Base-by-base conservation (phyloP, 164 flowering plant species). In the Taxillus chinensis region DNA sequence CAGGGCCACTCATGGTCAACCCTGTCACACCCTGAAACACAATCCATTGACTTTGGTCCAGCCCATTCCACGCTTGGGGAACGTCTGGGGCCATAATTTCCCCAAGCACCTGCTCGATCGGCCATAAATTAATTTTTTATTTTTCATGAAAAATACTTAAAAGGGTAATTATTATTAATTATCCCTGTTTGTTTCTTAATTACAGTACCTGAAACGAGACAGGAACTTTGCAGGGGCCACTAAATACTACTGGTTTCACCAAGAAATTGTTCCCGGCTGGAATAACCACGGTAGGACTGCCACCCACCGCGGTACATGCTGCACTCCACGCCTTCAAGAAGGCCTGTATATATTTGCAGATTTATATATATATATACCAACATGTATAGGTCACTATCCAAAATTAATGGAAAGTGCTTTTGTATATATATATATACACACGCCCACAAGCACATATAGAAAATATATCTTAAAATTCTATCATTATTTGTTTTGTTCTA, bases 161-260 rank as follows among this genome's bases (percentile, higher is more conserved):
- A 43, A 1, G 8, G 10, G 10, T 43, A 43, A 43, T 43, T n/a
- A n/a, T n/a, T n/a, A n/a, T n/a, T n/a, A n/a, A n/a, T n/a, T 43
- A 6, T 43, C 46, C 46, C 7, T 43, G 27, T 27, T 27, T 27
- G 27, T 27, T 38, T 57, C 1, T 54, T 5, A 40, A 48, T 7
- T 8, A 7, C 9, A 12, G 13, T 71, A 79, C 86, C 79, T 64
- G 62, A 53, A 82, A 71, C 11, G 43, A 62, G 60, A 77, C 71
- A 16, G 3, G 38, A 3, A 83, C 56, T 2, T 68, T 68, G 80
- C 87, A 83, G 3, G 87, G 85, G 8, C 84, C 84, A 0, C 41
- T 42, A 16, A 83, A 80, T 14, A 51, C 60, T 51, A 72, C 5
- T 9, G 79, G 75, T 10, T 69, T 63, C 55, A 80, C 65, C 50